A percentile compares a stretch with the other conserved stretches of the same genome.
Conservation (phyloP, 352 stramenopile species). For the Albugo laibachii region DNA sequence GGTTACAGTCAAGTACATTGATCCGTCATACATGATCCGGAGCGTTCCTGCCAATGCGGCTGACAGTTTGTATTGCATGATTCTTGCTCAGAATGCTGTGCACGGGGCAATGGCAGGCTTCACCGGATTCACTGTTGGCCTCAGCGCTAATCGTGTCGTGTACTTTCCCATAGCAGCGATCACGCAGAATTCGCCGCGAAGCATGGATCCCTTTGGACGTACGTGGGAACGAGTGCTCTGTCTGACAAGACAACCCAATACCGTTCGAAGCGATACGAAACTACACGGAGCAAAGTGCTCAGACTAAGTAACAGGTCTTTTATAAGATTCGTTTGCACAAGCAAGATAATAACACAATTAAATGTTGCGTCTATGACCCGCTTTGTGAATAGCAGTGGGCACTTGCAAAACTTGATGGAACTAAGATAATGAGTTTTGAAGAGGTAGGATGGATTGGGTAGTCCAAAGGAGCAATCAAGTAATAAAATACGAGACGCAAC, state of each 20-base stretch:
- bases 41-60: conserved; percentile 85
- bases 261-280: conserved; percentile 19
- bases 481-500: too few relatives aligned
- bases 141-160: conserved; percentile 94
- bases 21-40: conserved; percentile 96
- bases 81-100: conserved; percentile 95
- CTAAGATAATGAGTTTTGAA: too few relatives aligned
- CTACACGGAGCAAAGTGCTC: conserved; percentile 38
- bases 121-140: conserved; percentile 92
- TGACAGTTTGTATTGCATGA: conserved; percentile 93
- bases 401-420: too few relatives aligned
- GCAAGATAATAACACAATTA: not conserved
- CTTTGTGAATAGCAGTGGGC: too few relatives aligned
- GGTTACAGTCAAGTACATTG: conserved; percentile 94
- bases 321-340: not conserved
- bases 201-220: conserved; percentile 69
- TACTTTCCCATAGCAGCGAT: conserved; percentile 79
- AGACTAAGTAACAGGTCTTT: conserved; percentile 15
- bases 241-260: conserved; percentile 90
- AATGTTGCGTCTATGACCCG: not conserved
- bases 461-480: too few relatives aligned
- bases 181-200: conserved; percentile 72
- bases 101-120: conserved; percentile 96
- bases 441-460: too few relatives aligned
- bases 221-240: conserved; percentile 92